phyloP scores from a whole-genome alignment of 805 yeast genomes.

The Sugiyamaella valdiviana region DNA sequence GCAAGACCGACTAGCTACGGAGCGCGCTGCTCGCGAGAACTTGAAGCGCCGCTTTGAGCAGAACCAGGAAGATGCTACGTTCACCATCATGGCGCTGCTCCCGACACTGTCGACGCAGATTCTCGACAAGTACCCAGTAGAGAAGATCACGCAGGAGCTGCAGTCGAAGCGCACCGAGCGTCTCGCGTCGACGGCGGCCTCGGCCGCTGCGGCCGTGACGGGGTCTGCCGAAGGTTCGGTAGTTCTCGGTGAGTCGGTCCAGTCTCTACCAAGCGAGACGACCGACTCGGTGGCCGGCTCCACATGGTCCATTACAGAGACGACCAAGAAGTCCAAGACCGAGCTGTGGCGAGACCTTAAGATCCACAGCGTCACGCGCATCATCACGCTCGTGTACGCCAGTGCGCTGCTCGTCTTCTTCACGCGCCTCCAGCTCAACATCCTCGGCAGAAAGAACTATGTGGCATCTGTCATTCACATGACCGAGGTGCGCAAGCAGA shows the following conservation, averaged over 20 bases:
- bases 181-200: neutral
- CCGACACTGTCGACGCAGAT: conserved; percentile 70
- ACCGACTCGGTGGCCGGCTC: conserved; percentile 9
- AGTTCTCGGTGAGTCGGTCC: conserved; percentile 9
- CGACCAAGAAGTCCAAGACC: conserved; percentile 41
- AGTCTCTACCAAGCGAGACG: conserved; percentile 16
- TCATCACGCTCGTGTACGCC: conserved; percentile 63
- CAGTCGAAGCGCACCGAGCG: conserved; percentile 46
- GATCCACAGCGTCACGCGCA: conserved; percentile 63
- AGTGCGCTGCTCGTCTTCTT: conserved; percentile 65
- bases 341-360: conserved; percentile 83
- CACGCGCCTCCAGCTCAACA: conserved; percentile 79
- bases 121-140: conserved; percentile 58
- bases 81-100: conserved; percentile 73
- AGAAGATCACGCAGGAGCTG: conserved; percentile 61
- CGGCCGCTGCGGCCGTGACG: neutral
- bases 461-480: conserved; percentile 67
- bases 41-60: conserved; percentile 80
- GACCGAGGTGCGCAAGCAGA: conserved; percentile 40
- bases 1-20: conserved; percentile 48
- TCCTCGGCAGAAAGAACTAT: conserved; percentile 81
- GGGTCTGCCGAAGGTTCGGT: conserved; percentile 1
- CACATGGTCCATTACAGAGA: conserved; percentile 14
- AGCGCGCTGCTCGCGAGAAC: conserved; percentile 56
- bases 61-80: conserved; percentile 84